Conservation (phyloP, 108 stramenopile species). For the Chaetoceros muelleri region DNA sequence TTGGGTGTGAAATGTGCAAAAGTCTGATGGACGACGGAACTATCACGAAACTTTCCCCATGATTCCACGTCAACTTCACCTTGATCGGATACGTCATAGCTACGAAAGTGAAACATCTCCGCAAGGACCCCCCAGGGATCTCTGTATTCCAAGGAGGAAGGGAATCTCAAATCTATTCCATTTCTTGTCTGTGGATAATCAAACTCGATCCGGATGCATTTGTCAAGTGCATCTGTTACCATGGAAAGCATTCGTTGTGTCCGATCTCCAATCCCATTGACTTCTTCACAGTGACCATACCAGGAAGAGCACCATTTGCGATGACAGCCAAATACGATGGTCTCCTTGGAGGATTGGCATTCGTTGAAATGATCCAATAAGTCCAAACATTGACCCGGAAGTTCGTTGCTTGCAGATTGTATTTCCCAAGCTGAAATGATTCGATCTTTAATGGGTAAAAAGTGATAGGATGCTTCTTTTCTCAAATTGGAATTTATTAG, state of each 20-base stretch:
- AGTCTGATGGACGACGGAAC: background rate
- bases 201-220: background rate
- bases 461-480: no score
- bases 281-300: constrained; percentile 2
- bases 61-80: background rate
- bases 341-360: background rate
- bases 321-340: constrained; percentile 1
- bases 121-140: background rate
- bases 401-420: background rate
- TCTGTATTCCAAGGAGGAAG: background rate
- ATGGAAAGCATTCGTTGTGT: background rate
- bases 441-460: background rate
- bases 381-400: background rate
- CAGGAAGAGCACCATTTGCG: background rate
- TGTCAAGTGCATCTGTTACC: constrained; percentile 1
- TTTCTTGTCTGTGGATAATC: background rate
- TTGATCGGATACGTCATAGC: background rate
- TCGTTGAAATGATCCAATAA: background rate
- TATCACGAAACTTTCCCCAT: background rate
- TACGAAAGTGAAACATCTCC: background rate
- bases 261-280: background rate
- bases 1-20: background rate
- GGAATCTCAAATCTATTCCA: background rate
- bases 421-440: background rate
- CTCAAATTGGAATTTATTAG: background rate